These are phyloP conservation scores for Furcasterigmium furcatum DNA, from an alignment of 2,329 filamentous ascomycete species.

Conservation along the genomic window DNA sequence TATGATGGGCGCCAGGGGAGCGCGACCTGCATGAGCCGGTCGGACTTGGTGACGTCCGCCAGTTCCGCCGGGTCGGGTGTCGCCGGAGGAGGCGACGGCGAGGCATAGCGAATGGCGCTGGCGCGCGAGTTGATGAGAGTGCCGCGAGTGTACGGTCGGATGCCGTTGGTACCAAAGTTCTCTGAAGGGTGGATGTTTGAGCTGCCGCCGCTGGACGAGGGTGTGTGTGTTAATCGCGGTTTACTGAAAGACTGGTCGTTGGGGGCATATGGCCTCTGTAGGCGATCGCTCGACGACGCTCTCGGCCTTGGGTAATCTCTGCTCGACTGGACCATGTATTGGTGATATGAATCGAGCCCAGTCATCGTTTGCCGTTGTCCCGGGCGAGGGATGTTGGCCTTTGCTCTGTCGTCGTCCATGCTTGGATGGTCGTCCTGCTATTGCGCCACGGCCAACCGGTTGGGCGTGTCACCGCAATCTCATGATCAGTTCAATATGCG, in stretches of 20 bases:
- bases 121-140: background rate
- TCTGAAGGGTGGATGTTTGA: background rate
- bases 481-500: background rate
- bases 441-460: too few relatives aligned
- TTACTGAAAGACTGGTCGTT: background rate
- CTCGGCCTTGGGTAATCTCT: background rate
- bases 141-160: background rate
- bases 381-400: slow-evolving; percentile 13
- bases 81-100: background rate
- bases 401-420: slow-evolving; percentile 11
- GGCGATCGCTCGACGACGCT: slow-evolving; percentile 3
- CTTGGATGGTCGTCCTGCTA: background rate
- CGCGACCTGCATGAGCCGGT: slow-evolving; percentile 19
- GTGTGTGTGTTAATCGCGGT: slow-evolving; percentile 1
- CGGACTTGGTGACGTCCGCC: slow-evolving; percentile 9
- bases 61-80: background rate
- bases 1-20: slow-evolving; percentile 31
- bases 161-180: background rate
- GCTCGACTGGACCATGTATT: slow-evolving; percentile 10
- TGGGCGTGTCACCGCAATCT: too few relatives aligned
- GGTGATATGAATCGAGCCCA: slow-evolving; percentile 13
- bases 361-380: slow-evolving; percentile 8
- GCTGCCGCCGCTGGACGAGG: background rate
- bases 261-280: background rate
- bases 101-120: background rate